Conservation (phyloP, 768 basidiomycete species). For the Dioszegia aurantiaca region DNA sequence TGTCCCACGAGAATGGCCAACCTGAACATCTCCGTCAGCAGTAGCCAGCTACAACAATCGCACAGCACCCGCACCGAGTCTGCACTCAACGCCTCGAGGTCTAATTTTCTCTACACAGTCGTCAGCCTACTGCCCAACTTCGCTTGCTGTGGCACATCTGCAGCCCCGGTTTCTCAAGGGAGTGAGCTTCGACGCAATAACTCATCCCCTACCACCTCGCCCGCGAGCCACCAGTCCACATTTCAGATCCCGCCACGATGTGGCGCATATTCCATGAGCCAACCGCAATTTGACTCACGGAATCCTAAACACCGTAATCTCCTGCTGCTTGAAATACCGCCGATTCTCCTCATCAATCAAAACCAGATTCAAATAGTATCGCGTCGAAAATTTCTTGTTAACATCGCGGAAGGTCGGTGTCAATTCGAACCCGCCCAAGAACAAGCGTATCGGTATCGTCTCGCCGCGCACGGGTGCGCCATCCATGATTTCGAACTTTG, state of each 20-base stretch:
- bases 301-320: slow-evolving; percentile 87
- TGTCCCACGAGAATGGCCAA: too few relatives aligned
- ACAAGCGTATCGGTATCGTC: slow-evolving; percentile 95
- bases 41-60: too few relatives aligned
- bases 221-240: too few relatives aligned
- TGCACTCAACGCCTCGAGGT: background rate
- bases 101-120: slow-evolving; percentile 18
- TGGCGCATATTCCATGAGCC: too few relatives aligned
- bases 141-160: too few relatives aligned
- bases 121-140: too few relatives aligned
- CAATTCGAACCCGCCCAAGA: slow-evolving; percentile 95
- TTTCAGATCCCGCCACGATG: too few relatives aligned
- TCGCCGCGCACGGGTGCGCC: slow-evolving; percentile 97
- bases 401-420: slow-evolving; percentile 98
- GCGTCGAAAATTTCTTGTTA: slow-evolving; percentile 96
- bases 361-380: slow-evolving; percentile 96
- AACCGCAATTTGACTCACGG: slow-evolving; percentile 54
- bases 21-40: too few relatives aligned
- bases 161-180: too few relatives aligned
- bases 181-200: too few relatives aligned
- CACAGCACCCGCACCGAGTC: too few relatives aligned
- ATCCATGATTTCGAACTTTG: slow-evolving; percentile 99
- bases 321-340: slow-evolving; percentile 96
- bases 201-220: too few relatives aligned
- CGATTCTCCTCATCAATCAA: slow-evolving; percentile 97